phyloP scores from a whole-genome alignment of 768 basidiomycete species.

The Tylopilus balloui region DNA sequence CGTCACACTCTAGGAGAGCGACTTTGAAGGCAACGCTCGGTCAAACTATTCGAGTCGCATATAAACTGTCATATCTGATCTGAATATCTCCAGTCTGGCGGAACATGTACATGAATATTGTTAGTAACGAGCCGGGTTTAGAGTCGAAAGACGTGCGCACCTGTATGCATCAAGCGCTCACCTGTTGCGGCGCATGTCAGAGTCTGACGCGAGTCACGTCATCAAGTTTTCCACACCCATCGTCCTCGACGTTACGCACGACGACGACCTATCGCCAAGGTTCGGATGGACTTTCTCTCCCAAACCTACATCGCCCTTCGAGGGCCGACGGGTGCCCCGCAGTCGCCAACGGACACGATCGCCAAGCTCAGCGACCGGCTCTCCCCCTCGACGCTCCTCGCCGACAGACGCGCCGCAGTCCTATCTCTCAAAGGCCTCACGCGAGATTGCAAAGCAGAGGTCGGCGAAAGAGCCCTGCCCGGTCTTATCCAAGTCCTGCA shows the following conservation, averaged over 20 bases:
- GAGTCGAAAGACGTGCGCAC: too few relatives aligned
- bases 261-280: neutral
- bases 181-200: neutral
- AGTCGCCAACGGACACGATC: slow-evolving; percentile 83
- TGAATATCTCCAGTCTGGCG: too few relatives aligned
- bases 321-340: slow-evolving; percentile 78
- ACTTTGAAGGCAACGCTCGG: neutral
- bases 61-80: neutral
- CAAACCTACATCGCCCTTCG: slow-evolving; percentile 84
- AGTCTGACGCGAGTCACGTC: neutral
- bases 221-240: neutral
- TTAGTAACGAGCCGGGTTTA: too few relatives aligned
- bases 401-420: slow-evolving; percentile 92
- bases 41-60: neutral
- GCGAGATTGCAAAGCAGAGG: slow-evolving; percentile 87
- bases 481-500: slow-evolving; percentile 78
- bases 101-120: too few relatives aligned
- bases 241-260: neutral
- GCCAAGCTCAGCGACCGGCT: slow-evolving; percentile 83
- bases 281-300: slow-evolving; percentile 73
- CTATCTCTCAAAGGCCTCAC: slow-evolving; percentile 88
- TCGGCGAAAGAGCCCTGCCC: slow-evolving; percentile 71
- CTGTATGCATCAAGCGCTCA: too few relatives aligned
- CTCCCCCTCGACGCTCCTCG: slow-evolving; percentile 82
- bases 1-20: too few relatives aligned